Conservation (phyloP, 2,329 filamentous ascomycete species). For the Colletotrichum camelliae region DNA sequence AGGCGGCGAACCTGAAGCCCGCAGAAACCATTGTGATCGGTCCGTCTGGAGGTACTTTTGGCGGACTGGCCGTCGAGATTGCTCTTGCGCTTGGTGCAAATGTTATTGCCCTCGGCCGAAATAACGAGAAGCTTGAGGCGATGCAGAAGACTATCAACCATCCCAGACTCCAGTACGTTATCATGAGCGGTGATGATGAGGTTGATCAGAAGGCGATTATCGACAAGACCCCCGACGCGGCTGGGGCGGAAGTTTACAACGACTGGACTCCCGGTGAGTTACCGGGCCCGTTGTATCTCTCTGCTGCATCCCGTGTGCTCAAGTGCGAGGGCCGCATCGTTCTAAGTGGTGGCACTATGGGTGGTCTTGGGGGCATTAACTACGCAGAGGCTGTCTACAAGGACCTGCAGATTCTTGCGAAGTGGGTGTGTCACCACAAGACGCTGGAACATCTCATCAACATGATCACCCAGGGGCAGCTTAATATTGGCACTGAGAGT, state of each 20-base stretch:
- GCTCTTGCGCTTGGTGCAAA: constrained; percentile 56
- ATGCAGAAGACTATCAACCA: not conserved
- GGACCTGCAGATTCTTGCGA: not conserved
- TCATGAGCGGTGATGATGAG: not conserved
- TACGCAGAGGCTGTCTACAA: not conserved
- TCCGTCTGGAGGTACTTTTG: constrained; percentile 55
- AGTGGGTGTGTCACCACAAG: not conserved
- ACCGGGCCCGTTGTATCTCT: not conserved
- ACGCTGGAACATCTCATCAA: not conserved
- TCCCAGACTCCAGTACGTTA: not conserved
- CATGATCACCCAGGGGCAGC: not conserved
- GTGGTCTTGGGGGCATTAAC: not conserved
- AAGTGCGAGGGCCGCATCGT: not conserved
- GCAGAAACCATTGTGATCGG: constrained; percentile 54
- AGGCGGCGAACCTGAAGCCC: constrained; percentile 41
- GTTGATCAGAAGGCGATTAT: not conserved
- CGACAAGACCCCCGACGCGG: not conserved
- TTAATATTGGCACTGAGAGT: not conserved
- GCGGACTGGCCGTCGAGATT: constrained; percentile 51
- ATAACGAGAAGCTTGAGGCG: constrained; percentile 25
- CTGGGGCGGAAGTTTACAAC: not conserved
- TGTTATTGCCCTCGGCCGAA: constrained; percentile 57
- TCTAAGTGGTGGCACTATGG: not conserved
- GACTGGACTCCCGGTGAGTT: not conserved
- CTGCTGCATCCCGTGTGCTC: not conserved